A percentile compares a stretch with the other conserved stretches of the same genome.
phyloP scores from a whole-genome alignment of 2,329 filamentous ascomycete genomes.

The Penicillium sp. region DNA sequence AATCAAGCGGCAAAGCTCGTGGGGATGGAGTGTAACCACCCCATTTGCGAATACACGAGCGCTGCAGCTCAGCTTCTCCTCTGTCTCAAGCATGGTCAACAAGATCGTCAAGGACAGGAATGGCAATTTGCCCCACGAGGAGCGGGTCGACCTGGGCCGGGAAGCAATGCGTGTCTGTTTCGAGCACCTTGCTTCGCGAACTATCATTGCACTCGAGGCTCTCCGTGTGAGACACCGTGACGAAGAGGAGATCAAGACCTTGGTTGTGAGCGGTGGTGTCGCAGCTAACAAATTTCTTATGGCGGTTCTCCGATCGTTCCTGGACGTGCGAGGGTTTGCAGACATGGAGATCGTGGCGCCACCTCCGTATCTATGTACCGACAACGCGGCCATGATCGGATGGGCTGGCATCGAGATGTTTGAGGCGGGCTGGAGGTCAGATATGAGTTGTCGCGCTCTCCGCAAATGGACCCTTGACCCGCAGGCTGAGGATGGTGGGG shows the following conservation, averaged over 20 bases:
- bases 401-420: conserved; percentile 95
- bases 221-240: conserved; percentile 21
- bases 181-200: conserved; percentile 76
- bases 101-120: conserved; percentile 48
- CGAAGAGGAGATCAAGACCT: conserved; percentile 49
- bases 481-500: conserved; percentile 59
- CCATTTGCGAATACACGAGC: conserved; percentile 61
- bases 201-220: conserved; percentile 65
- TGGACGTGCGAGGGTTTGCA: conserved; percentile 65
- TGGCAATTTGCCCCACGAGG: conserved; percentile 49
- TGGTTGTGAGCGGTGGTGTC: conserved; percentile 88
- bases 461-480: conserved; percentile 74
- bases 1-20: conserved; percentile 49
- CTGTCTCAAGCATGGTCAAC: conserved; percentile 64
- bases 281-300: conserved; percentile 79
- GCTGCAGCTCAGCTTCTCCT: conserved; percentile 71
- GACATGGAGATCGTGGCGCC: conserved; percentile 67
- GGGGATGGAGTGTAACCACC: conserved; percentile 66
- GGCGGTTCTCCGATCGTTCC: conserved; percentile 58
- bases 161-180: conserved; percentile 78
- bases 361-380: conserved; percentile 76
- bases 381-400: conserved; percentile 97
- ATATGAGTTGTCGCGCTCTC: conserved; percentile 58
- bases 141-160: conserved; percentile 67
- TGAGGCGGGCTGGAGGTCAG: conserved; percentile 67